A percentile compares a stretch with the other conserved stretches of the same genome.
Evolutionary conservation across 2,329 filamentous ascomycete genomes (phyloP).

Genomic region (Knoxdaviesia proteae): DNA sequence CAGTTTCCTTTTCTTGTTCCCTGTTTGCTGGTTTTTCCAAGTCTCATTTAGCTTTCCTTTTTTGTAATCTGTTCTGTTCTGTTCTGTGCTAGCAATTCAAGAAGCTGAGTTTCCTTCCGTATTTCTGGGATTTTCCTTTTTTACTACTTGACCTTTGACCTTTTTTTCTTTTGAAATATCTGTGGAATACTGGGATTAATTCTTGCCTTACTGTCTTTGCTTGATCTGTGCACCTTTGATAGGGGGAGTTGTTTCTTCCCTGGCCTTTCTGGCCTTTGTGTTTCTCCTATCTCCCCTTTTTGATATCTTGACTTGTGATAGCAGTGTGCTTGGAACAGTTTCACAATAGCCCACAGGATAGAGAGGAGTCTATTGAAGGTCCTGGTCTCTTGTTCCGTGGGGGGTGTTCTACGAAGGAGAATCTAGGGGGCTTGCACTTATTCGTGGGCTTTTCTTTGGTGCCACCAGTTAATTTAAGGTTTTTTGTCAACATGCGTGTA

Average conservation of each 20-base stretch:
- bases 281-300: not conserved
- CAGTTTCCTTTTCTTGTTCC: conserved; percentile 4
- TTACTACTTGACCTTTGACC: not conserved
- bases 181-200: conserved; percentile 1
- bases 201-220: not conserved
- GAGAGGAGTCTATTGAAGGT: too few species aligned
- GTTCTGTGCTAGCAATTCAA: not conserved
- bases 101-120: not conserved
- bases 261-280: not conserved
- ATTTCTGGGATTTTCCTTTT: not conserved
- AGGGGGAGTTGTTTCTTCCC: not conserved
- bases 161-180: not conserved
- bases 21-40: conserved; percentile 1
- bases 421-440: too few species aligned
- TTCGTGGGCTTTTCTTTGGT: too few species aligned
- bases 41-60: conserved; percentile 1
- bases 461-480: too few species aligned
- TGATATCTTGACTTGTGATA: not conserved
- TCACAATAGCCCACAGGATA: too few species aligned
- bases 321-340: too few species aligned
- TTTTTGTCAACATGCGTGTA: too few species aligned
- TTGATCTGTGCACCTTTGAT: not conserved
- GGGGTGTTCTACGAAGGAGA: too few species aligned
- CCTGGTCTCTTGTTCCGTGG: too few species aligned
- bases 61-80: not conserved